Evolutionary conservation across 2,329 filamentous ascomycete genomes (phyloP).

Genomic region (Beauveria caledonica): DNA sequence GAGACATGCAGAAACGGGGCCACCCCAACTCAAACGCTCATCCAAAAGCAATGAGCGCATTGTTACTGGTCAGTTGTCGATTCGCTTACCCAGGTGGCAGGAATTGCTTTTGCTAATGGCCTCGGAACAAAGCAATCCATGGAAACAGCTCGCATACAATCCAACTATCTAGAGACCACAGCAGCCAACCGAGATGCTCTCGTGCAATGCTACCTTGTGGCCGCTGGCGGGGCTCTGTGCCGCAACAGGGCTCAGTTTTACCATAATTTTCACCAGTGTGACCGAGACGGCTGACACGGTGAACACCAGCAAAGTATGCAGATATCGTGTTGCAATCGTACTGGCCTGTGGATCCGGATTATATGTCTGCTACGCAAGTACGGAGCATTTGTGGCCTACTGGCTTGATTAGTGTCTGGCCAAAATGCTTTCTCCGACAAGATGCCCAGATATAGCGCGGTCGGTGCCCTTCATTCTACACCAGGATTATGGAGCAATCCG

Average conservation of each 20-base stretch:
- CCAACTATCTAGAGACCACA: not conserved
- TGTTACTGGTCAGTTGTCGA: not conserved
- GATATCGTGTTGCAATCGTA: not conserved
- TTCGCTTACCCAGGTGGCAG: not conserved
- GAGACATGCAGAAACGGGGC: not conserved
- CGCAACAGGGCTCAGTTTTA: not conserved
- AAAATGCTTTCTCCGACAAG: not conserved
- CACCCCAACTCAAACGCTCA: not conserved
- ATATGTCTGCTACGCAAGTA: not conserved
- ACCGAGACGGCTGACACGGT: not conserved
- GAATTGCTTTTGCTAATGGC: not conserved
- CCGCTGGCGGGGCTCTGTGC: not conserved
- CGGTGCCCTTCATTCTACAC: not conserved
- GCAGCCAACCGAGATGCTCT: not conserved
- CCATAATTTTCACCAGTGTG: not conserved
- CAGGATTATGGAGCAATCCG: conserved; percentile 3
- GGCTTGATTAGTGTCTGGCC: not conserved
- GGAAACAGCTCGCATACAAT: not conserved
- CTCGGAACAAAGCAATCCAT: not conserved
- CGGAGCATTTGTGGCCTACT: not conserved
- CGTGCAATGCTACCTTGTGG: not conserved
- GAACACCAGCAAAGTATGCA: not conserved
- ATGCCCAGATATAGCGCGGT: conserved; percentile 4
- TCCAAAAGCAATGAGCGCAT: conserved; percentile 4
- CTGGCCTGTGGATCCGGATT: not conserved